phyloP scores from a whole-genome alignment of 306 rosid species.

The Sicyos baderoa region DNA sequence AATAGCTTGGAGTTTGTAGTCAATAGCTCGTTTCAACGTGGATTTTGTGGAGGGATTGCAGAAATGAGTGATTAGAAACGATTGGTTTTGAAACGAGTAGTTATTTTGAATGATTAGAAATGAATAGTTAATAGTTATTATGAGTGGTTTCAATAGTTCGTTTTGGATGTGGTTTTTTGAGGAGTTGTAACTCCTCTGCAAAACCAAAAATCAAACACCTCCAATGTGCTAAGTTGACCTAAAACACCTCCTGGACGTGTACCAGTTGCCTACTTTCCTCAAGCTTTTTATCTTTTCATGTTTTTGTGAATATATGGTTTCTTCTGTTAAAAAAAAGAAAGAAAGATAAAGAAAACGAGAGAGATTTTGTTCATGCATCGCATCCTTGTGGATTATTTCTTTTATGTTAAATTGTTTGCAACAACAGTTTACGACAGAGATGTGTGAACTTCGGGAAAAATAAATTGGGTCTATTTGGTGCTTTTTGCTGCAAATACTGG shows the following conservation, averaged over 20 bases:
- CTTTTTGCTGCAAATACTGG: background rate
- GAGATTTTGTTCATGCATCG: background rate
- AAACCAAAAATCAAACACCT: too few species aligned
- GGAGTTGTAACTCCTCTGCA: too few species aligned
- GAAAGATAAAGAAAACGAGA: background rate
- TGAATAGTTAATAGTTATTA: too few species aligned
- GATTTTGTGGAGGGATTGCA: too few species aligned
- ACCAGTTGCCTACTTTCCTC: background rate
- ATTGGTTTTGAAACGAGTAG: too few species aligned
- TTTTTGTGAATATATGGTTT: background rate
- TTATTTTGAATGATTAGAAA: too few species aligned
- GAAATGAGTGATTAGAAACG: too few species aligned
- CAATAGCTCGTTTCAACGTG: too few species aligned
- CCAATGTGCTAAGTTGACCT: background rate
- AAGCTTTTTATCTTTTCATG: background rate
- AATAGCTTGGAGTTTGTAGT: too few species aligned
- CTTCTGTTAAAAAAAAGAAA: background rate
- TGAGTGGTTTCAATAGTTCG: too few species aligned
- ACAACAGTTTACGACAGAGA: slow-evolving; percentile 4
- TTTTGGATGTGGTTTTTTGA: too few species aligned
- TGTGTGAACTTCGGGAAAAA: background rate
- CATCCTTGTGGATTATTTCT: slow-evolving; percentile 5
- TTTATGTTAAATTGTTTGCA: background rate
- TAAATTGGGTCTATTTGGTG: background rate
- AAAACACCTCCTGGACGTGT: background rate